Conservation (phyloP, 2,329 filamentous ascomycete genomes). For the Penicillium aurantiogriseum region DNA sequence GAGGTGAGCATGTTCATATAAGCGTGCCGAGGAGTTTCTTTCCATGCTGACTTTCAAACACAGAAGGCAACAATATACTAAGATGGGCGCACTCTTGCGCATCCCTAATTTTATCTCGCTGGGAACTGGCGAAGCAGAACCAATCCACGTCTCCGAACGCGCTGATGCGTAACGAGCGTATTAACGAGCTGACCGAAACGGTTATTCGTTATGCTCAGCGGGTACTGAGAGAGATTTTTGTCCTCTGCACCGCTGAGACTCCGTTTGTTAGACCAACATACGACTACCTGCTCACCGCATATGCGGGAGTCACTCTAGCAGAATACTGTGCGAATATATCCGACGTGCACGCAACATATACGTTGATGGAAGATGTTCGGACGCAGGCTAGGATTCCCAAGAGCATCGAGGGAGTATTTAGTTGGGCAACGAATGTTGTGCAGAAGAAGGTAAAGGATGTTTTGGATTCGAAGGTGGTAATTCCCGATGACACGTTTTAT, state of each 20-base stretch:
- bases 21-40: fast-evolving
- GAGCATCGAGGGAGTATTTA: constrained; percentile 11
- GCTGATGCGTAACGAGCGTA: not conserved
- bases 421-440: constrained; percentile 10
- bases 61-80: constrained; percentile 1
- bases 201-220: constrained; percentile 7
- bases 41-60: not conserved
- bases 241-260: constrained; percentile 1
- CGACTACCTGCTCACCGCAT: constrained; percentile 8
- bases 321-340: constrained; percentile 8
- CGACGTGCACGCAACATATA: constrained; percentile 10
- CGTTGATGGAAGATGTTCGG: constrained; percentile 11
- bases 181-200: not conserved
- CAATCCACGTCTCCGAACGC: not conserved
- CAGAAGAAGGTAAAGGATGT: constrained; percentile 7
- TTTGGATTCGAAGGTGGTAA: constrained; percentile 3
- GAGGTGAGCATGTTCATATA: not conserved
- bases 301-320: constrained; percentile 8
- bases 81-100: constrained; percentile 6
- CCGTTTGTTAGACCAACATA: constrained; percentile 8
- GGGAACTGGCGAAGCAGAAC: constrained; percentile 9
- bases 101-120: constrained; percentile 9
- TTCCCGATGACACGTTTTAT: constrained; percentile 5
- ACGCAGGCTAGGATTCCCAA: constrained; percentile 7
- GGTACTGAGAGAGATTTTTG: constrained; percentile 5